Conservation (phyloP, 257 asterid genomes). For the Forsythia viridissima region DNA sequence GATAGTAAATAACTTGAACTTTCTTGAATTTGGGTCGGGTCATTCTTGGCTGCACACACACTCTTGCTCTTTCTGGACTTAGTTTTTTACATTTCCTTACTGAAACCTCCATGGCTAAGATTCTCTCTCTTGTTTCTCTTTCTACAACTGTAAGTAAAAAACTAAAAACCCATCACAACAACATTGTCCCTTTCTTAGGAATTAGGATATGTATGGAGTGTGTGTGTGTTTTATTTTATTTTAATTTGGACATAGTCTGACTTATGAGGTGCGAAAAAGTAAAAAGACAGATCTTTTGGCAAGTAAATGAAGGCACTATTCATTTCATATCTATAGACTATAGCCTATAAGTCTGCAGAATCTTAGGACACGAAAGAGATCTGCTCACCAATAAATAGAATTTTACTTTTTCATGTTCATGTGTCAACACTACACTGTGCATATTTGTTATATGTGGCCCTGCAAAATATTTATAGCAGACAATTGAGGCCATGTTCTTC, state of each 20-base stretch:
- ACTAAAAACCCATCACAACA: not conserved
- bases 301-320: not conserved
- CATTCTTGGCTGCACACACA: constrained; percentile 22
- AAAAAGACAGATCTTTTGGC: not conserved
- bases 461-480: not conserved
- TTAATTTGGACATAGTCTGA: not conserved
- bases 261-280: not conserved
- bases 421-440: not conserved
- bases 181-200: not conserved
- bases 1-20: constrained; percentile 75
- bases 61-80: constrained; percentile 43
- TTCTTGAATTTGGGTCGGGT: constrained; percentile 55
- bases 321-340: not conserved
- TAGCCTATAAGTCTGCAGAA: not conserved
- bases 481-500: not conserved
- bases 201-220: not conserved
- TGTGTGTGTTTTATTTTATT: not conserved
- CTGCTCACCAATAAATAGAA: not conserved
- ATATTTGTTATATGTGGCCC: not conserved
- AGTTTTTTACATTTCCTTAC: constrained; percentile 34
- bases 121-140: not conserved
- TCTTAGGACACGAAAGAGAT: not conserved
- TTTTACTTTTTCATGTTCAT: not conserved
- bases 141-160: not conserved
- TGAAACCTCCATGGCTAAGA: constrained; percentile 21